phyloP scores from a whole-genome alignment of 2,329 filamentous ascomycete species.

The Didymella pinodella region DNA sequence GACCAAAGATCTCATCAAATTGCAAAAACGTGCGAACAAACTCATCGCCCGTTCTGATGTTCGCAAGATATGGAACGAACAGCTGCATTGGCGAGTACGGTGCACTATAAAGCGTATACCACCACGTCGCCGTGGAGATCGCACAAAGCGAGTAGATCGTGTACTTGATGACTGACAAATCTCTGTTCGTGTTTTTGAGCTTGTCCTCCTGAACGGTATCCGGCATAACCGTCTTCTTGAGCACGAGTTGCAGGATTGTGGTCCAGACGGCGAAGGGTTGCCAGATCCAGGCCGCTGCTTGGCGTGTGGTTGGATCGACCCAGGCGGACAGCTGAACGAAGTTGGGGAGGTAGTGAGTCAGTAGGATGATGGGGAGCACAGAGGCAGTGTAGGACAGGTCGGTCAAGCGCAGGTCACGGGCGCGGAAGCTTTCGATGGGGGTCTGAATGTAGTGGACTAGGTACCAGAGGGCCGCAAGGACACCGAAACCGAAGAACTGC shows the following conservation, averaged over 20 bases:
- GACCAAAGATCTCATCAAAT: slow-evolving; percentile 23
- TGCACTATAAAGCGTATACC: slow-evolving; percentile 22
- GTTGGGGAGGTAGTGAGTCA: slow-evolving; percentile 22
- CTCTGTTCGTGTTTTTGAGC: slow-evolving; percentile 13
- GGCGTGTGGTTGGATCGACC: slow-evolving; percentile 20
- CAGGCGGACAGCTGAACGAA: slow-evolving; percentile 7
- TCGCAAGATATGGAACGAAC: slow-evolving; percentile 19
- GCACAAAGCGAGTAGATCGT: slow-evolving; percentile 23
- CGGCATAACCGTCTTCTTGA: slow-evolving; percentile 26
- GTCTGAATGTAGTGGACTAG: slow-evolving; percentile 25
- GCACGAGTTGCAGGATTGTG: slow-evolving; percentile 22
- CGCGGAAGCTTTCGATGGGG: slow-evolving; percentile 26
- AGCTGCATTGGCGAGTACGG: slow-evolving; percentile 17
- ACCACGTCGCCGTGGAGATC: slow-evolving; percentile 20
- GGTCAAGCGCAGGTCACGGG: slow-evolving; percentile 25
- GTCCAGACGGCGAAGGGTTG: slow-evolving; percentile 25
- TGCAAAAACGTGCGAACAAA: slow-evolving; percentile 24
- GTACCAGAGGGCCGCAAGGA: slow-evolving; percentile 23
- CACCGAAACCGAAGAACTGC: slow-evolving; percentile 23
- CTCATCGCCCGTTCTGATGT: slow-evolving; percentile 18
- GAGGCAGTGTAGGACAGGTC: slow-evolving; percentile 24
- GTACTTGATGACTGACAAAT: slow-evolving; percentile 23
- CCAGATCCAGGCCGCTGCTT: slow-evolving; percentile 25
- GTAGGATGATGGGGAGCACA: slow-evolving; percentile 21
- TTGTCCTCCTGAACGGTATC: slow-evolving; percentile 21